Evolutionary conservation across 106 monocot species (phyloP).

Genomic region (Chionographis japonica): DNA sequence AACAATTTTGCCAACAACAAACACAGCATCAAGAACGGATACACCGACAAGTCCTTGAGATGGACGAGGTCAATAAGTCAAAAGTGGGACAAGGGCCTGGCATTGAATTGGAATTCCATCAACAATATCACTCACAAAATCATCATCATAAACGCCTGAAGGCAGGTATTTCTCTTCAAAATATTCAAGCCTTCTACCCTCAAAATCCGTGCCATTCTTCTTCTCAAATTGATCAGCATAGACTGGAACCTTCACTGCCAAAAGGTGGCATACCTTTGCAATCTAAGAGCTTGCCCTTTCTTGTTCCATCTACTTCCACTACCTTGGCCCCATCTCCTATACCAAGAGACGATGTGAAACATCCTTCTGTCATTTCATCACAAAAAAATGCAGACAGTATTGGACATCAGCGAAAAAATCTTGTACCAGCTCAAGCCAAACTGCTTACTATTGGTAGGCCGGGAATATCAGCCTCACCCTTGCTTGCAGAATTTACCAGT

Average conservation of each 20-base stretch:
- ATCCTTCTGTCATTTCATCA: constrained; percentile 10
- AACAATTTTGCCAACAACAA: constrained; percentile 2
- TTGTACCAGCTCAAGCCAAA: neutral
- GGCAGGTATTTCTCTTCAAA: constrained; percentile 23
- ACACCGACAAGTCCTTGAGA: constrained; percentile 11
- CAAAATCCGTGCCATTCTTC: constrained; percentile 32
- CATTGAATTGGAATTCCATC: constrained; percentile 22
- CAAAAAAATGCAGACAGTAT: constrained; percentile 11
- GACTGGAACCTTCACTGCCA: constrained; percentile 9
- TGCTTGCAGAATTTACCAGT: constrained; percentile 26
- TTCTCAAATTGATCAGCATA: constrained; percentile 32
- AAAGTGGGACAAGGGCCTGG: constrained; percentile 15
- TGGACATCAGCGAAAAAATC: neutral
- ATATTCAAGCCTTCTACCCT: constrained; percentile 25
- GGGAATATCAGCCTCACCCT: constrained; percentile 37
- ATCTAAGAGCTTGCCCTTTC: constrained; percentile 27
- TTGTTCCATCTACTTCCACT: constrained; percentile 34
- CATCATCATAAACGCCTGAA: constrained; percentile 23
- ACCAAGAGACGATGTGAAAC: constrained; percentile 26
- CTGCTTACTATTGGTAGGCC: neutral
- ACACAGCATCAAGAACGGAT: neutral
- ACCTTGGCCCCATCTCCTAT: constrained; percentile 30
- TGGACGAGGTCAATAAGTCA: constrained; percentile 19
- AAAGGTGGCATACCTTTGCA: constrained; percentile 33
- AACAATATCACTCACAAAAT: constrained; percentile 11